Percentiles rank a stretch among this genome's conserved stretches.
Conservation (phyloP, 2,329 filamentous ascomycete genomes). For the Paraphoma sp. region DNA sequence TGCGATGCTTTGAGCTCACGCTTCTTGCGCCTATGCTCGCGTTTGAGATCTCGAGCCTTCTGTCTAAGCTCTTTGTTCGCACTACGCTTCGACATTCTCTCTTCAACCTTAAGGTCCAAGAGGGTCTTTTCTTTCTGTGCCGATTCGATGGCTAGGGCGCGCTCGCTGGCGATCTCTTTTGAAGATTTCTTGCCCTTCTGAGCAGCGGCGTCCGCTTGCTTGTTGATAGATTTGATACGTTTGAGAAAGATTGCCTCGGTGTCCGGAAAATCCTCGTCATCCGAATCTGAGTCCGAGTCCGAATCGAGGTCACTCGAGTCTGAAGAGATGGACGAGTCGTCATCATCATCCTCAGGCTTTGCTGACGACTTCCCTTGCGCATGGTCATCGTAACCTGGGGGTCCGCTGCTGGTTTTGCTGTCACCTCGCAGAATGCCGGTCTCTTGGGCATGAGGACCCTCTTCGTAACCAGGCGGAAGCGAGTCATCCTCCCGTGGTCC, state of each 20-base stretch:
- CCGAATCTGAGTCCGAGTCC: constrained; percentile 18
- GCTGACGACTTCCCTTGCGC: not conserved
- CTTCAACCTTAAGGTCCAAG: constrained; percentile 24
- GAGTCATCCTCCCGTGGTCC: constrained; percentile 9
- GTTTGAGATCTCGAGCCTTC: constrained; percentile 21
- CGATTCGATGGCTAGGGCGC: constrained; percentile 31
- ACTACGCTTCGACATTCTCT: constrained; percentile 23
- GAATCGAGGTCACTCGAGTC: constrained; percentile 29
- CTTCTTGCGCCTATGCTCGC: constrained; percentile 22
- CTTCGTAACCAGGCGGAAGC: constrained; percentile 21
- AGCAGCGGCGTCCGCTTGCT: constrained; percentile 16
- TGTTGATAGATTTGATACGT: constrained; percentile 33
- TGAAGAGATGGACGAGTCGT: constrained; percentile 29
- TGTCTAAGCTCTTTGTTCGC: constrained; percentile 14
- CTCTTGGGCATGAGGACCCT: constrained; percentile 22
- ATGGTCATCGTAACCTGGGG: not conserved
- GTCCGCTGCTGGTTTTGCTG: constrained; percentile 2
- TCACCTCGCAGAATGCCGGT: constrained; percentile 20
- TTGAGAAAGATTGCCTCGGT: constrained; percentile 14
- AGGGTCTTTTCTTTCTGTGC: constrained; percentile 25
- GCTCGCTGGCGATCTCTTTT: constrained; percentile 28
- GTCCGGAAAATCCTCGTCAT: constrained; percentile 17
- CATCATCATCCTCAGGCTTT: constrained; percentile 18
- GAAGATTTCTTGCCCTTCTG: constrained; percentile 33
- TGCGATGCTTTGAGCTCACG: constrained; percentile 23